Base-by-base conservation (phyloP, 345 rosid species). In the Carallia brachiata region DNA sequence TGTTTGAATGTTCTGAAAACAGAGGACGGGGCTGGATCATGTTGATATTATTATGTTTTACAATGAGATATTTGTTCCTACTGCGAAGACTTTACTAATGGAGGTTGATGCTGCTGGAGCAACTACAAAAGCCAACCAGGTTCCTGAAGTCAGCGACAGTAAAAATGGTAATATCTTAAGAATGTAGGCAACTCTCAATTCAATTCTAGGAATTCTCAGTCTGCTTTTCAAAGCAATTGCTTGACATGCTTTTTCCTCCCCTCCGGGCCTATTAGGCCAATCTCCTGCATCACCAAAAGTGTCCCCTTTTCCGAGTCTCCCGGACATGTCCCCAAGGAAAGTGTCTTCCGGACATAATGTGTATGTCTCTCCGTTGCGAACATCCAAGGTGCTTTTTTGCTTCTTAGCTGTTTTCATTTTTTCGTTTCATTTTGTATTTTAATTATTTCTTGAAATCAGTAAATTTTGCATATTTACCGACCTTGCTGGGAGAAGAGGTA, bases 301-400 rank as follows among this genome's bases (percentile, higher is more conserved):
- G 56, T 81, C 92, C 58, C 80, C 89, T 65, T 94, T 94, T 74
- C 96, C 97, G 66, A 85, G 72, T 78, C 91, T 94, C 57, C 98
- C 98, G 40, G 97, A 94, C 75, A 91, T 94, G 98, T 94, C 98
- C 34, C 97, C 98, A 0, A 91, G 87, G 79, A 94, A 94, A 85
- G 91, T 91, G 48, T 94, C 97, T 39, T 85, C 98, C 37, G 78
- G 81, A 37, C 97, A 87, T 76, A 94, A 94, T 70, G 95, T 94
- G 31, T 94, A 94, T 65, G 97, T 94, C 61, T 94, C 98, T 75
- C 98, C 98, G 9, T 79, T 95, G 79, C 88, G 99, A 17, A 82
- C 96, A 36, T 90, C 98, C 69, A 94, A 94, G 97, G 98, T 94
- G 83, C 73, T 62, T 65, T 37, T 70, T 69, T 58, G 18, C 36